A percentile compares a stretch with the other conserved stretches of the same genome.
Conservation (phyloP, 192 early-diverging fungal species). For the Mycoemilia scoparia region DNA sequence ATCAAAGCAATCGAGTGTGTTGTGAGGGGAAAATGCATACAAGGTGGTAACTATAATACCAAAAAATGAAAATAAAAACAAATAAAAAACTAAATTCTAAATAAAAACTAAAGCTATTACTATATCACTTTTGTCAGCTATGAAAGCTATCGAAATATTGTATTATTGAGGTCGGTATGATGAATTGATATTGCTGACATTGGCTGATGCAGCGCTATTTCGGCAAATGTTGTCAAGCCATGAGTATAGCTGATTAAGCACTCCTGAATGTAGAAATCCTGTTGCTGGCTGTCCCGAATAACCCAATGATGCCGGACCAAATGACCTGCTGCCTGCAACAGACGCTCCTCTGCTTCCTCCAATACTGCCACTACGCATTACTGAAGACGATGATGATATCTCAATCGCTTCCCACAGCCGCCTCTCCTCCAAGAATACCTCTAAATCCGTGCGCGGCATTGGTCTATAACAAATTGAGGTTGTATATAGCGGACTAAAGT, state of each 20-base stretch:
- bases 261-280: conserved; percentile 41
- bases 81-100: too few species aligned
- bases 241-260: conserved; percentile 41
- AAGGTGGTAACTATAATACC: too few species aligned
- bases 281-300: conserved; percentile 5
- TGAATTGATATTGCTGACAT: too few species aligned
- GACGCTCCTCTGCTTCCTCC: conserved; percentile 3
- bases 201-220: too few species aligned
- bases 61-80: too few species aligned
- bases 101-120: too few species aligned
- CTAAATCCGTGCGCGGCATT: conserved; percentile 29
- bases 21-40: too few species aligned
- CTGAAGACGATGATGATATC: neutral
- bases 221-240: conserved; percentile 34
- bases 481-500: conserved; percentile 47
- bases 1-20: too few species aligned
- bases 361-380: neutral
- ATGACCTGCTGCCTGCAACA: conserved; percentile 12
- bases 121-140: too few species aligned
- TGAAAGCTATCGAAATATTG: too few species aligned
- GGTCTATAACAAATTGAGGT: conserved; percentile 39
- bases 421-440: conserved; percentile 33
- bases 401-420: conserved; percentile 21
- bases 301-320: conserved; percentile 1
- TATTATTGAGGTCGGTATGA: too few species aligned